A percentile compares a stretch with the other conserved stretches of the same genome.
Conservation (phyloP, 768 basidiomycete species). For the Podaxis carcinomalis region DNA sequence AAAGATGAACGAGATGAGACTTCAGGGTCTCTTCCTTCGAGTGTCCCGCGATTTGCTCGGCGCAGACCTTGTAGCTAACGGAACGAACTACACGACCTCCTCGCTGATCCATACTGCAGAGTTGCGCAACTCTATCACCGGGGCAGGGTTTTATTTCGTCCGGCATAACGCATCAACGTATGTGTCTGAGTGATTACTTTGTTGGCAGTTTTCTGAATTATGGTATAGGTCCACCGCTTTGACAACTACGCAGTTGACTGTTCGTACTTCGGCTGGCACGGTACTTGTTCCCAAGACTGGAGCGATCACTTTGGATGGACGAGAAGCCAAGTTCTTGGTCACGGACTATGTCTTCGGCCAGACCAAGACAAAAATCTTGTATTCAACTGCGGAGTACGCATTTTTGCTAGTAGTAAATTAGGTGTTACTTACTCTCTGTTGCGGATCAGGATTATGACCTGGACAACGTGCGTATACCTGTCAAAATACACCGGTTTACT, state of each 20-base stretch:
- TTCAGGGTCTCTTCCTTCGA: constrained; percentile 51
- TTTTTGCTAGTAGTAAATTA: constrained; percentile 12
- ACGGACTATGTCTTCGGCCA: constrained; percentile 72
- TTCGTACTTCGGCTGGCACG: constrained; percentile 37
- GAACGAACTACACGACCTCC: constrained; percentile 45
- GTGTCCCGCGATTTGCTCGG: constrained; percentile 45
- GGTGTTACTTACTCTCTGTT: not conserved
- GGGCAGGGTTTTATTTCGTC: constrained; percentile 44
- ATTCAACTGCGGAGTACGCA: constrained; percentile 66
- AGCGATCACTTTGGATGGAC: constrained; percentile 58
- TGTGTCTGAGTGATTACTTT: constrained; percentile 4
- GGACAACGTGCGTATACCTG: constrained; percentile 40
- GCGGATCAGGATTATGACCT: constrained; percentile 43
- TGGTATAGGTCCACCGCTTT: constrained; percentile 37
- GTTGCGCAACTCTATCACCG: constrained; percentile 39
- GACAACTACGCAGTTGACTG: constrained; percentile 36
- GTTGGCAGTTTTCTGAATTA: not conserved
- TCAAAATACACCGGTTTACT: constrained; percentile 13
- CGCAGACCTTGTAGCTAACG: constrained; percentile 42
- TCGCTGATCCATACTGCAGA: constrained; percentile 40
- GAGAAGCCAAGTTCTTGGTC: constrained; percentile 70
- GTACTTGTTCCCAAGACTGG: constrained; percentile 35
- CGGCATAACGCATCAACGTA: constrained; percentile 43
- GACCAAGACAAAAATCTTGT: constrained; percentile 44
- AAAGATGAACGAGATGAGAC: constrained; percentile 51